These are phyloP conservation scores for Lasiodiplodia citricola DNA, from an alignment of 2,329 filamentous ascomycete species.

Conservation along the genomic window DNA sequence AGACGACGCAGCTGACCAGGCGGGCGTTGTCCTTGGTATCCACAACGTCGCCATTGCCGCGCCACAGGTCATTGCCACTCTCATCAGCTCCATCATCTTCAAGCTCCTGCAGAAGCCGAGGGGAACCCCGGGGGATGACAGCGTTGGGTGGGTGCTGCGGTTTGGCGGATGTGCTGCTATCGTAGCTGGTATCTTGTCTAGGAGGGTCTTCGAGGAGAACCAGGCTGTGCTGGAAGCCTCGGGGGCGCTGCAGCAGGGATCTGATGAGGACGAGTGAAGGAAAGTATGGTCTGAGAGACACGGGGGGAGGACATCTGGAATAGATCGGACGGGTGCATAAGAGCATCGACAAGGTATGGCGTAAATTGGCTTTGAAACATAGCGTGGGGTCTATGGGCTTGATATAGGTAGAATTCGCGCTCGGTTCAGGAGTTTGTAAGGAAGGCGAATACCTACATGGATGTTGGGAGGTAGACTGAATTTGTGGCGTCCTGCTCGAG, in stretches of 20 bases:
- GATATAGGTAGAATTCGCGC: not conserved
- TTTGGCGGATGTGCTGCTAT: constrained; percentile 82
- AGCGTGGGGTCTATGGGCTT: not conserved
- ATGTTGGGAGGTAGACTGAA: not conserved
- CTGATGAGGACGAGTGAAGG: not conserved
- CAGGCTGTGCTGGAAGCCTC: constrained; percentile 28
- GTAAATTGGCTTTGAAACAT: not conserved
- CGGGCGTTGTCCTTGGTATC: constrained; percentile 89
- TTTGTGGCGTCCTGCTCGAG: not conserved
- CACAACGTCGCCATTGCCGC: constrained; percentile 95
- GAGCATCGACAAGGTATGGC: not conserved
- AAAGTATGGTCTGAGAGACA: not conserved
- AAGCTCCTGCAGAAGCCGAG: constrained; percentile 84
- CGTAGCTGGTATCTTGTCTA: constrained; percentile 75
- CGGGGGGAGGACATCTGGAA: not conserved
- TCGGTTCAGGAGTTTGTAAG: not conserved
- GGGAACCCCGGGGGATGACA: constrained; percentile 82
- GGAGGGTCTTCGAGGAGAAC: constrained; percentile 68
- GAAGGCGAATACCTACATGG: not conserved
- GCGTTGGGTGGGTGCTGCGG: constrained; percentile 83
- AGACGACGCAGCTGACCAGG: constrained; percentile 72
- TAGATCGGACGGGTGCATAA: not conserved
- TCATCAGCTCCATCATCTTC: constrained; percentile 85
- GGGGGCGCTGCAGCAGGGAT: not conserved
- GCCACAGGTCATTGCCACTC: constrained; percentile 87